Percentiles rank a stretch among this genome's conserved stretches.
phyloP scores from a whole-genome alignment of 139 green algal genomes.

The Marvania coccoides region DNA sequence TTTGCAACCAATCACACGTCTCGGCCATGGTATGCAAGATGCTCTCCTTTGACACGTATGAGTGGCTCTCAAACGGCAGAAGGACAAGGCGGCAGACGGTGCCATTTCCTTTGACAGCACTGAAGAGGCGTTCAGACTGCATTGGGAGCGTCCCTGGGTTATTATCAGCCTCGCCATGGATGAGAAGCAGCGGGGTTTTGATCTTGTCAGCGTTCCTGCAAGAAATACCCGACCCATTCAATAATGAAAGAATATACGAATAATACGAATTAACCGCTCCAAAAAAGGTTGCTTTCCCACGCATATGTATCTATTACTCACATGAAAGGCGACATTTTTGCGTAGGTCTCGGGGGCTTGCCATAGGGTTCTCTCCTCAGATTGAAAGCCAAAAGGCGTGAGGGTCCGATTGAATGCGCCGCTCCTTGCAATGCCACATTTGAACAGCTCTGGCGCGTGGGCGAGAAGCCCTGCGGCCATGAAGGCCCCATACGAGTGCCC shows the following conservation, averaged over 20 bases:
- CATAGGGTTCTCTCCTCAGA: slow-evolving; percentile 93
- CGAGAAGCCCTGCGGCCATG: slow-evolving; percentile 84
- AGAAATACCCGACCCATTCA: too few species aligned
- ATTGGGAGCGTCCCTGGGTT: slow-evolving; percentile 79
- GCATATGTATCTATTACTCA: slow-evolving; percentile 1
- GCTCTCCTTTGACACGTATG: slow-evolving; percentile 66
- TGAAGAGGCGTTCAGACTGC: slow-evolving; percentile 91
- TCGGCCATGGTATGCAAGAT: slow-evolving; percentile 76
- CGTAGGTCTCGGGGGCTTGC: slow-evolving; percentile 85
- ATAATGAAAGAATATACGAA: too few species aligned
- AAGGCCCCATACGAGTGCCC: slow-evolving; percentile 91
- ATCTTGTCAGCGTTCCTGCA: slow-evolving; percentile 83
- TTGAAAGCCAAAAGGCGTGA: slow-evolving; percentile 98
- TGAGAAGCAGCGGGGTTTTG: slow-evolving; percentile 86
- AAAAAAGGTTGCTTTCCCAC: neutral
- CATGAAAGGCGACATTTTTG: slow-evolving; percentile 85
- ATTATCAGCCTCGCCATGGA: slow-evolving; percentile 97
- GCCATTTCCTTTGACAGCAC: slow-evolving; percentile 83
- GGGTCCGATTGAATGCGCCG: slow-evolving; percentile 87
- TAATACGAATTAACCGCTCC: too few species aligned
- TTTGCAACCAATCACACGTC: slow-evolving; percentile 67
- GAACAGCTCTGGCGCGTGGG: slow-evolving; percentile 84
- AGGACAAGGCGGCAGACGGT: slow-evolving; percentile 73
- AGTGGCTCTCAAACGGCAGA: slow-evolving; percentile 90
- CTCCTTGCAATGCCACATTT: slow-evolving; percentile 74